Base-by-base conservation (phyloP, 2,329 filamentous ascomycete species). In the Periconia macrospinosa region DNA sequence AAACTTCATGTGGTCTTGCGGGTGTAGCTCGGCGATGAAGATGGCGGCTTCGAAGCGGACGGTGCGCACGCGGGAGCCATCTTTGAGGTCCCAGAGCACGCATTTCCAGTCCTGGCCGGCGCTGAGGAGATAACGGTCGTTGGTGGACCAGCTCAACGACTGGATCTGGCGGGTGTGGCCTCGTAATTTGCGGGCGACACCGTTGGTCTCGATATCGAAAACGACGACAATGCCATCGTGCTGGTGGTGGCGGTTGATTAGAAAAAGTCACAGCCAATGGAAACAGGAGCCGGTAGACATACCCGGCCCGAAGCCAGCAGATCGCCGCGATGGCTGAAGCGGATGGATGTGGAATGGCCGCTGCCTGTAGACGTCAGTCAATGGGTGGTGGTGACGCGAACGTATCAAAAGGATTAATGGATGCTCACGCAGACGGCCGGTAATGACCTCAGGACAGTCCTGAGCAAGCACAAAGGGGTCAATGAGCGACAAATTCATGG, bases 171-270 rank as follows among this genome's bases (percentile, higher is more conserved):
- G 88, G 47, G 90, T 96, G 76, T 99, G 94, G 13, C 93, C 94
- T 60, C 91, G 86, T 59, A 99, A 80, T 77, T 97, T 99, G 69
- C 92, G 88, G 54, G 94, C 94, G 5, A 97, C 91, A 37, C 94
- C 93, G 82, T 95, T 96, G 10, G 95, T 99, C 76, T 99, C 95
- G 47, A 97, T 86, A 71, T 99, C 94, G 83, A 96, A 99, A 45
- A 99, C 89, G 51, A 96, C 91, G 41, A 99, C 89, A 6, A 91
- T 94, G 62, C 94, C 94, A 77, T 99, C 94, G 57, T 85, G 80
- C 81, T 84, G 59, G 11, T 41, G 41, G 17, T 41, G 61, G 17
- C 41, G 61, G 67, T 50, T 65, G 66, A 54, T 41, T 27, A 27
- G 23, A 3, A 27, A 27, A 27, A 8, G 23, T 27, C 23, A 9